Evolutionary conservation across 306 rosid species (phyloP).

Genomic region (Boehmeria nivea): DNA sequence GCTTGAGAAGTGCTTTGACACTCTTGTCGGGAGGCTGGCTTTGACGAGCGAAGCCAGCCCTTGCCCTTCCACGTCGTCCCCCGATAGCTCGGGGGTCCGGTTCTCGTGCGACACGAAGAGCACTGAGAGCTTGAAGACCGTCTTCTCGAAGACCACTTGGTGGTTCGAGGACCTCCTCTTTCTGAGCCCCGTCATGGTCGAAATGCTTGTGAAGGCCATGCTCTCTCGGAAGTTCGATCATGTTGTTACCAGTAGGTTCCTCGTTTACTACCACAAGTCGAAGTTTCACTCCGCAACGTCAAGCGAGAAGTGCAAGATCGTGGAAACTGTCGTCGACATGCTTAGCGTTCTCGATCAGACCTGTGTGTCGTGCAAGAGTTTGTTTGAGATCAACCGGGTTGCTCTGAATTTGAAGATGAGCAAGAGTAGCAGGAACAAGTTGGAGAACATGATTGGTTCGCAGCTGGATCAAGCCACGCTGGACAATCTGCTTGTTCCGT

Average conservation of each 20-base stretch:
- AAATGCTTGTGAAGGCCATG: constrained; percentile 56
- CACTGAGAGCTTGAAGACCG: constrained; percentile 67
- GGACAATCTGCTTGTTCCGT: constrained; percentile 87
- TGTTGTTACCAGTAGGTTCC: constrained; percentile 54
- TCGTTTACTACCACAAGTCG: constrained; percentile 68
- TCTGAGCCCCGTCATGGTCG: constrained; percentile 49
- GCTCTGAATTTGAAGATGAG: constrained; percentile 47
- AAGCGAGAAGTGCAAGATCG: constrained; percentile 42
- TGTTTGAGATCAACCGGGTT: constrained; percentile 66
- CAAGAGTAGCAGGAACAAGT: constrained; percentile 54
- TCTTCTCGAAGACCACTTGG: constrained; percentile 53
- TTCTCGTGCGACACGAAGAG: constrained; percentile 85
- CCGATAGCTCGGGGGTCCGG: constrained; percentile 72
- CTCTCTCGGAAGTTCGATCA: constrained; percentile 54
- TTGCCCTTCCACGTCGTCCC: constrained; percentile 74
- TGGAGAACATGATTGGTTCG: constrained; percentile 81
- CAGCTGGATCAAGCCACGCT: constrained; percentile 73
- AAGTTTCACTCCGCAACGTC: constrained; percentile 35
- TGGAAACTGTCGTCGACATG: constrained; percentile 59
- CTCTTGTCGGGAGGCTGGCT: constrained; percentile 54
- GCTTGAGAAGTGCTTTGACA: constrained; percentile 58
- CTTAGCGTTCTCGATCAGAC: constrained; percentile 43
- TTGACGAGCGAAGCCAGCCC: constrained; percentile 61
- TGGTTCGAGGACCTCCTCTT: constrained; percentile 85
- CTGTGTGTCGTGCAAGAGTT: constrained; percentile 58